Evolutionary conservation across 345 rosid species (phyloP).

Genomic region (Psidium friedrichsthalianum): DNA sequence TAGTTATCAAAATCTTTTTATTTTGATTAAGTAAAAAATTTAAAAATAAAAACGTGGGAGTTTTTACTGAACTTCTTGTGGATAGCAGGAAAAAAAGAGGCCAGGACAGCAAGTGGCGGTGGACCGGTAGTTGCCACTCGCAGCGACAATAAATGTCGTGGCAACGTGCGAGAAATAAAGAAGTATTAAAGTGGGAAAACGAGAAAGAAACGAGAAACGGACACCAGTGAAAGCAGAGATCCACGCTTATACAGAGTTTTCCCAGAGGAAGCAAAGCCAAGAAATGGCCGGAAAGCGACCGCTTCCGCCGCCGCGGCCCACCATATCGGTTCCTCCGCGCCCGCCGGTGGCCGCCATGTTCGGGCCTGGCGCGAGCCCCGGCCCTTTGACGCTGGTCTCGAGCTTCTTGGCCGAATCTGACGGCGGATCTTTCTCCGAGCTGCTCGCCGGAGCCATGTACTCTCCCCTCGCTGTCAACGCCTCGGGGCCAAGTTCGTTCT

Average conservation of each 20-base stretch:
- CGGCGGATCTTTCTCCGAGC: constrained; percentile 67
- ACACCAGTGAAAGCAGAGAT: background rate
- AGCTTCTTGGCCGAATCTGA: constrained; percentile 67
- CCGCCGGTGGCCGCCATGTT: constrained; percentile 37
- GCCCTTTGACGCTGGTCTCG: constrained; percentile 84
- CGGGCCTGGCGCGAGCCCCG: constrained; percentile 58
- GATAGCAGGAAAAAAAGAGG: background rate
- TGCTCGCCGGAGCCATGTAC: constrained; percentile 80
- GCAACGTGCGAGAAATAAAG: background rate
- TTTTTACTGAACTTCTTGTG: background rate
- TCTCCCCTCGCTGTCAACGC: constrained; percentile 1
- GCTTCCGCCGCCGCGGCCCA: constrained; percentile 36
- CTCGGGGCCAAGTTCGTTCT: background rate
- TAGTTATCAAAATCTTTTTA: background rate
- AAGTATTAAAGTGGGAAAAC: background rate
- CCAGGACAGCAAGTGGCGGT: background rate
- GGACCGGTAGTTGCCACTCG: background rate
- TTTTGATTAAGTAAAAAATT: background rate
- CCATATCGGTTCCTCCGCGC: constrained; percentile 65
- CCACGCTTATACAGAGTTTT: background rate
- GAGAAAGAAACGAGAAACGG: background rate
- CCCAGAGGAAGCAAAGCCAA: background rate
- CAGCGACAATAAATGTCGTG: background rate
- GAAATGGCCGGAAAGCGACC: constrained; percentile 43
- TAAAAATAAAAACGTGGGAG: background rate